Base-by-base conservation (phyloP, 1,139 yeast genomes). In the Yueomyces sp. region DNA sequence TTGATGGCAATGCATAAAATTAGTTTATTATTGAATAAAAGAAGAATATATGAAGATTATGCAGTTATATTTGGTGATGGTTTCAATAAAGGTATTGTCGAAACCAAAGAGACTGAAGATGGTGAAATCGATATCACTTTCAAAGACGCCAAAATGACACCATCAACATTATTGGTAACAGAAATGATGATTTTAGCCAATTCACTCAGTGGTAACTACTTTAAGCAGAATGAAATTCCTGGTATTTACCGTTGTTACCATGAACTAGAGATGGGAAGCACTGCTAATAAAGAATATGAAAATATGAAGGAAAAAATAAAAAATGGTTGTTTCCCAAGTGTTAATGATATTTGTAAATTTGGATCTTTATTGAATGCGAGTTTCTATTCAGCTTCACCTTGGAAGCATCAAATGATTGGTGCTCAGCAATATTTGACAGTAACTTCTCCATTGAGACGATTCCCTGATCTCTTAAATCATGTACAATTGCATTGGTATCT, bases 401-500 rank as follows among this genome's bases (percentile, higher is more conserved):
- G 55, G 1, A 59, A 60, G 0, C 96, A 89, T 60, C 68, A 69
- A 31, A 75, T 82, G 45, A 64, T 87, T 39, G 95, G 94, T 2
- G 63, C 81, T 8, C 59, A 63, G 0, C 61, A 66, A 11, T 87
- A 91, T 56, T 70, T 83, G 5, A 84, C 86, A 36, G 79, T 84
- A 2, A 87, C 98, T 0, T 87, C 96, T 0, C 98, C 98, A 1
- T 68, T 91, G 48, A 69, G 98, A 61, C 67, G 98, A 50, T 82
- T 75, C 52, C 79, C 81, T n/a, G 98, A 91, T 60, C 64, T 87
- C 53, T 59, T 87, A 4, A 79, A 81, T 51, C 96, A 87, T 54
- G 75, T 91, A 75, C 85, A 79, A 51, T 44, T 78, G 3, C 80
- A 76, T 45, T 60, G 72, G 2, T 59, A 53, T 47, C 45, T 75